Evolutionary conservation across 129 eudicot genomes (phyloP).

Genomic region (Pittosporum tobira): DNA sequence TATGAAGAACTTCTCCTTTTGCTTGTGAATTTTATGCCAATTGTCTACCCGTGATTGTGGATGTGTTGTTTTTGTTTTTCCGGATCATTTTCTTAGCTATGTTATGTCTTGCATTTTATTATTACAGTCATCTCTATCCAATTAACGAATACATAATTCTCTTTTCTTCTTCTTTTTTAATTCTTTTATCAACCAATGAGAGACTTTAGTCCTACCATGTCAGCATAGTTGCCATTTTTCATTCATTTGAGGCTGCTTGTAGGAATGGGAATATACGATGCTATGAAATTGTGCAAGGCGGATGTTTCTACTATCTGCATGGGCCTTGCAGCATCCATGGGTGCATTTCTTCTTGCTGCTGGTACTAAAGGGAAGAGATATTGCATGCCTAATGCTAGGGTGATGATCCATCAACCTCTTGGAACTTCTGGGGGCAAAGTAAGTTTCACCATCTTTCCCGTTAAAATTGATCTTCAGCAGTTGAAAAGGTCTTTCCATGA

Average conservation of each 20-base stretch:
- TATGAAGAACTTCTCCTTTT: too few species aligned
- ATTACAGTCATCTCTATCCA: neutral
- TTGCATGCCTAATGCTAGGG: conserved; percentile 95
- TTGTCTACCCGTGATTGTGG: neutral
- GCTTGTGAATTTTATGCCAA: too few species aligned
- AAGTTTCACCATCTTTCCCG: conserved; percentile 11
- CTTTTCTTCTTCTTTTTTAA: too few species aligned
- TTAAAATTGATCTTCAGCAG: neutral
- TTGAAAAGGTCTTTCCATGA: neutral
- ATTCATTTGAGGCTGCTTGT: conserved; percentile 19
- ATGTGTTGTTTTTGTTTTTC: neutral
- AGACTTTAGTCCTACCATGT: neutral
- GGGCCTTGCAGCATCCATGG: conserved; percentile 98
- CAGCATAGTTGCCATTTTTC: neutral
- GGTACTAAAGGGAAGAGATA: conserved; percentile 88
- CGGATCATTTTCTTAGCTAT: too few species aligned
- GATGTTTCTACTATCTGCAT: conserved; percentile 84
- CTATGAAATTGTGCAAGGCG: conserved; percentile 92
- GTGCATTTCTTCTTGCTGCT: conserved; percentile 89
- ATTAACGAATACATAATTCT: neutral
- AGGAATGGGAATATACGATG: conserved; percentile 98
- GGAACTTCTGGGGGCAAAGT: conserved; percentile 71
- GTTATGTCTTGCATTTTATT: neutral
- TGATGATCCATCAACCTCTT: conserved; percentile 89
- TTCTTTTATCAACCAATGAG: neutral